Evolutionary conservation across 768 basidiomycete genomes (phyloP).

Genomic region (Saitozyma podzolica): DNA sequence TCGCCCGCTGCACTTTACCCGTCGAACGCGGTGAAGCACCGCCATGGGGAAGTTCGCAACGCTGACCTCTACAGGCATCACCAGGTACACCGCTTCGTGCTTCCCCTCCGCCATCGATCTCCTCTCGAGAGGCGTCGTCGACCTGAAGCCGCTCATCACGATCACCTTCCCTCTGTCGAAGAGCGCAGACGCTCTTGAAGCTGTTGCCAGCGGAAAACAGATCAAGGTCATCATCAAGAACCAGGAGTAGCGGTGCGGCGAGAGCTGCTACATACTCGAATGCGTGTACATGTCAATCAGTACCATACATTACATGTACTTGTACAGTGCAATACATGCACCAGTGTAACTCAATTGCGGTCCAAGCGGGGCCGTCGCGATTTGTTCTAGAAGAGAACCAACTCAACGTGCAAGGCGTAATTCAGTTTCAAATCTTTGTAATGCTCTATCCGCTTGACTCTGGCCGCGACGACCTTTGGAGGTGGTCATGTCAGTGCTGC

Average conservation of each 20-base stretch:
- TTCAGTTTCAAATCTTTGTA: conserved; percentile 12
- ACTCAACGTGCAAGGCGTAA: conserved; percentile 13
- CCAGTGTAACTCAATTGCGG: no score
- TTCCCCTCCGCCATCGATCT: conserved; percentile 44
- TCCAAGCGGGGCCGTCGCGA: no score
- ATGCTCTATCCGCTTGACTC: conserved; percentile 8
- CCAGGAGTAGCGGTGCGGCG: conserved; percentile 20
- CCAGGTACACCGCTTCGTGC: conserved; percentile 39
- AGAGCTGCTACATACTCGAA: no score
- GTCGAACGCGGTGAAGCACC: no score
- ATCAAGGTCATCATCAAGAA: conserved; percentile 45
- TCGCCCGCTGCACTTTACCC: no score
- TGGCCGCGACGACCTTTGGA: conserved; percentile 6
- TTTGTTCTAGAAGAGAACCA: conserved; percentile 3
- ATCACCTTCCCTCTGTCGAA: conserved; percentile 32
- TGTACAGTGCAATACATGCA: no score
- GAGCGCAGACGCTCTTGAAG: conserved; percentile 36
- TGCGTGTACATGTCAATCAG: no score
- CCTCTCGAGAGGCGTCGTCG: conserved; percentile 34
- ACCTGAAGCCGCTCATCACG: conserved; percentile 41
- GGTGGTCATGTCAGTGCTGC: not conserved
- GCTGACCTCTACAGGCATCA: conserved; percentile 27
- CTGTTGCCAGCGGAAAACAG: conserved; percentile 34
- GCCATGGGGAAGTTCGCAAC: not conserved
- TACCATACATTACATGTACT: no score